phyloP scores from a whole-genome alignment of 306 rosid species.

The Bauhinia variegata region DNA sequence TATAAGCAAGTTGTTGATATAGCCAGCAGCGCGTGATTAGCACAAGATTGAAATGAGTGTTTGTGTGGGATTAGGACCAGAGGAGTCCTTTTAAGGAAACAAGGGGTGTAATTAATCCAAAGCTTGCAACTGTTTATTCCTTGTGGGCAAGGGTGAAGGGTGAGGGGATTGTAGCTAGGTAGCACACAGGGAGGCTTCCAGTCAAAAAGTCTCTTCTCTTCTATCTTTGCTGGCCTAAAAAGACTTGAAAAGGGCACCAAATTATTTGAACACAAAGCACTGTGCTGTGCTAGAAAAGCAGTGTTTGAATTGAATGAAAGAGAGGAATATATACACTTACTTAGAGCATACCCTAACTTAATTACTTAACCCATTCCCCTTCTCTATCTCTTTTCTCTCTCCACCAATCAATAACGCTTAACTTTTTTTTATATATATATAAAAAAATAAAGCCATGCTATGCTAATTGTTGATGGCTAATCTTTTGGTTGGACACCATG shows the following conservation, averaged over 20 bases:
- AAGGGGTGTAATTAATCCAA: conserved; percentile 58
- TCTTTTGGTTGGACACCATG: conserved; percentile 44
- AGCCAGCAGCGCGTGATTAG: conserved; percentile 30
- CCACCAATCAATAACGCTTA: conserved; percentile 60
- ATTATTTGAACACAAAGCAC: conserved; percentile 84
- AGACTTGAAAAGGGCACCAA: conserved; percentile 83
- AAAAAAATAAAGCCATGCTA: conserved; percentile 42
- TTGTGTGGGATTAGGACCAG: conserved; percentile 28
- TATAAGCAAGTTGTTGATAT: no score
- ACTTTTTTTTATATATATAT: conserved; percentile 42
- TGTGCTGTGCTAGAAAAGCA: conserved; percentile 70
- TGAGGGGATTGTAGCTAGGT: conserved; percentile 31
- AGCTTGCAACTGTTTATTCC: conserved; percentile 45
- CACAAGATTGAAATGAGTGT: background rate
- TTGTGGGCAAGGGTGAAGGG: conserved; percentile 26
- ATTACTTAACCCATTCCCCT: conserved; percentile 2
- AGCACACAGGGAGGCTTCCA: conserved; percentile 46
- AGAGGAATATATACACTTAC: conserved; percentile 60
- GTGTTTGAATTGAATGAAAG: conserved; percentile 92
- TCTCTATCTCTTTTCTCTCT: conserved; percentile 26
- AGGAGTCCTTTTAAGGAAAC: conserved; percentile 28
- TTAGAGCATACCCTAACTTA: conserved; percentile 58
- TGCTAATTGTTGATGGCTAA: conserved; percentile 33
- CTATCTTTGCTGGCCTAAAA: conserved; percentile 95
- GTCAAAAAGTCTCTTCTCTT: conserved; percentile 86